A percentile compares a stretch with the other conserved stretches of the same genome.
phyloP scores from a whole-genome alignment of 2,329 filamentous ascomycete species.

The Herpotrichia juniperi region DNA sequence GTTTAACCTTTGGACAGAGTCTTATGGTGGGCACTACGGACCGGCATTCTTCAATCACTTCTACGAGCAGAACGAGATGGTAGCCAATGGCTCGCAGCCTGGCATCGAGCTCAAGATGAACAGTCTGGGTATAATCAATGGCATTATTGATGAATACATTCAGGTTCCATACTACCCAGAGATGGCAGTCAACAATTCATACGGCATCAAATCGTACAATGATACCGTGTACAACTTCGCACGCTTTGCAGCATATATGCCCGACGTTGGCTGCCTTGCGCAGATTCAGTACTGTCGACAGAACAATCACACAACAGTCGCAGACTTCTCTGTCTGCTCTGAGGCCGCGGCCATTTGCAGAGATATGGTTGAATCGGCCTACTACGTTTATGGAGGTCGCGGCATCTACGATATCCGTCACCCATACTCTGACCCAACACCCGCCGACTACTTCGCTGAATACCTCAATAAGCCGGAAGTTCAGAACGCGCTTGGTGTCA shows the following conservation, averaged over 20 bases:
- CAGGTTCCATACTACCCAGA: constrained; percentile 55
- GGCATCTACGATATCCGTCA: constrained; percentile 61
- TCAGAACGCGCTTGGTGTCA: constrained; percentile 56
- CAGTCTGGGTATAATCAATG: constrained; percentile 56
- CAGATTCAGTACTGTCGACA: neutral
- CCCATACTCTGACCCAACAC: constrained; percentile 63
- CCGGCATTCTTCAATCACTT: constrained; percentile 63
- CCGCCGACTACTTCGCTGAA: constrained; percentile 31
- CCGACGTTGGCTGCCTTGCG: neutral
- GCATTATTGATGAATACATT: constrained; percentile 43
- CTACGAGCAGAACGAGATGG: constrained; percentile 60
- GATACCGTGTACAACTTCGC: constrained; percentile 28
- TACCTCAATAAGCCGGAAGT: constrained; percentile 55
- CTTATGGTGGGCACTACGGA: constrained; percentile 55
- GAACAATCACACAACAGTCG: neutral
- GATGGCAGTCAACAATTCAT: constrained; percentile 62
- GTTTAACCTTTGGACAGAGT: constrained; percentile 1
- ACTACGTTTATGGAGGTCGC: constrained; percentile 60
- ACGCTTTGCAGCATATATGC: constrained; percentile 2
- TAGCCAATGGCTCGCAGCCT: constrained; percentile 53
- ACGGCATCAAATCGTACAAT: constrained; percentile 57
- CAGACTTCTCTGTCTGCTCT: constrained; percentile 50
- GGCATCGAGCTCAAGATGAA: constrained; percentile 61
- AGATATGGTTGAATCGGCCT: constrained; percentile 62
- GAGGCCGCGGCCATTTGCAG: constrained; percentile 63